These are phyloP conservation scores for Trichoderma simmonsii DNA, from an alignment of 2,329 filamentous ascomycete species.

Conservation along the genomic window DNA sequence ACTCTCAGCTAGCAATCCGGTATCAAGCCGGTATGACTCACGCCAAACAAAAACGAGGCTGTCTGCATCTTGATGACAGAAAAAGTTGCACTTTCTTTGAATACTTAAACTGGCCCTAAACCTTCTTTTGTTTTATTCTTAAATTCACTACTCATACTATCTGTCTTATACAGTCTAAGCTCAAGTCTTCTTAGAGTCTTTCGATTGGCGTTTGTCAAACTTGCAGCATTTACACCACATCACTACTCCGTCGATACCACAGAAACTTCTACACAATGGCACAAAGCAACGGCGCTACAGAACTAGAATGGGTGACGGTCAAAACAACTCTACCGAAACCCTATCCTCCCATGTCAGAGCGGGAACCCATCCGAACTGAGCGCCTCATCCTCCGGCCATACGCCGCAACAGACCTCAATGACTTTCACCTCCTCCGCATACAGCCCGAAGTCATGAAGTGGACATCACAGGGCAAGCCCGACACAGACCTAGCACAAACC, in stretches of 20 bases:
- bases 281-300: slow-evolving; percentile 17
- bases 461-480: slow-evolving; percentile 43
- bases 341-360: slow-evolving; percentile 39
- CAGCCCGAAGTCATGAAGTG: slow-evolving; percentile 62
- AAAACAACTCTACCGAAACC: slow-evolving; percentile 49
- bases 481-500: slow-evolving; percentile 45
- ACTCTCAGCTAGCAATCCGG: slow-evolving; percentile 1
- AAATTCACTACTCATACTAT: neutral
- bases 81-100: neutral
- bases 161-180: neutral
- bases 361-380: slow-evolving; percentile 45
- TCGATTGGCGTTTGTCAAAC: neutral
- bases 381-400: slow-evolving; percentile 55
- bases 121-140: neutral
- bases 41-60: neutral
- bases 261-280: slow-evolving; percentile 21
- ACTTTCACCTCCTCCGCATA: slow-evolving; percentile 50
- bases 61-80: neutral
- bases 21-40: slow-evolving; percentile 9
- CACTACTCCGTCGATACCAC: neutral
- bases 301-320: slow-evolving; percentile 38
- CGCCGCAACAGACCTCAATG: slow-evolving; percentile 46
- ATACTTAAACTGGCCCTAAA: neutral
- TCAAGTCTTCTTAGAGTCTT: neutral
- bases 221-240: neutral